These are phyloP conservation scores for Margaritispora aquatica DNA, from an alignment of 495 filamentous ascomycete genomes.

Conservation along the genomic window DNA sequence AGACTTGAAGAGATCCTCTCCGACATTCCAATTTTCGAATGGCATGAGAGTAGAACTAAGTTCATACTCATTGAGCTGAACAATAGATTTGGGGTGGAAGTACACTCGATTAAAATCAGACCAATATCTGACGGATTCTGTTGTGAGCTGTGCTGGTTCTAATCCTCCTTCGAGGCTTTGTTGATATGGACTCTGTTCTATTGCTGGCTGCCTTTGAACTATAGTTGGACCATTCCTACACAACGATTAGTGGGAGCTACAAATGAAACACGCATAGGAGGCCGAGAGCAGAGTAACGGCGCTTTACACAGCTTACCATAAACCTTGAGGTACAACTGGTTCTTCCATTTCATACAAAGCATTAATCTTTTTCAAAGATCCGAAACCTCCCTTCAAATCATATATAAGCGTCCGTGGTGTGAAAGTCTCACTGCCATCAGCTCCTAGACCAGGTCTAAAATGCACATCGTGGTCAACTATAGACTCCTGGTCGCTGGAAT, in stretches of 20 bases:
- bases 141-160: conserved; percentile 53
- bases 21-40: conserved; percentile 74
- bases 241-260: not conserved
- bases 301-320: no score
- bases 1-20: conserved; percentile 74
- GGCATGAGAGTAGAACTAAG: conserved; percentile 69
- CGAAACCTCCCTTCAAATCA: conserved; percentile 89
- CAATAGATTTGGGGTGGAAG: conserved; percentile 84
- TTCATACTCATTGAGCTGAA: conserved; percentile 86
- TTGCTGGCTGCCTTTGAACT: conserved; percentile 58
- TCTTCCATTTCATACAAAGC: conserved; percentile 70
- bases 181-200: conserved; percentile 55
- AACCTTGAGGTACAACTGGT: conserved; percentile 39
- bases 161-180: conserved; percentile 66
- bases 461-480: conserved; percentile 86
- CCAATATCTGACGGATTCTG: conserved; percentile 81
- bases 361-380: conserved; percentile 79
- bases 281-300: no score
- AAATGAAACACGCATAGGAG: no score
- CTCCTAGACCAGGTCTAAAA: conserved; percentile 81
- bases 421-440: conserved; percentile 81
- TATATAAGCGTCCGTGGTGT: conserved; percentile 90
- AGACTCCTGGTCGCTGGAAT: conserved; percentile 59
- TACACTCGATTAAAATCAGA: conserved; percentile 88
- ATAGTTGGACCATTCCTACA: conserved; percentile 64